These are phyloP conservation scores for Puccinia sorghi DNA, from an alignment of 1,284 basidiomycete genomes.

Conservation along the genomic window DNA sequence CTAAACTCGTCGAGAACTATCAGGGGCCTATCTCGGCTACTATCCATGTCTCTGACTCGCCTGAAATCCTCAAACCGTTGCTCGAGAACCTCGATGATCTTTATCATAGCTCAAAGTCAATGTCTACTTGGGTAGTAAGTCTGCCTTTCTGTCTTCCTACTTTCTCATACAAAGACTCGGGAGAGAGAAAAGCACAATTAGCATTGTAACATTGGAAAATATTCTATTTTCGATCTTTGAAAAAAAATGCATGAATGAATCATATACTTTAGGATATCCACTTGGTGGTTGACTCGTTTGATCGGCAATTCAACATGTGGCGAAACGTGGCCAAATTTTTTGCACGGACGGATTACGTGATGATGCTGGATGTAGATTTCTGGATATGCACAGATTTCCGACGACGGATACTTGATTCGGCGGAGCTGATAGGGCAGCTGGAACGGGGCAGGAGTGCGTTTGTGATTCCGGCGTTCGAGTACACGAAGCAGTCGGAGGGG, in stretches of 20 bases:
- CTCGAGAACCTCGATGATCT: constrained; percentile 37
- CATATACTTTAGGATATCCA: constrained; percentile 72
- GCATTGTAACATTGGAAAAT: constrained; percentile 62
- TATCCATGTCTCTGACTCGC: constrained; percentile 65
- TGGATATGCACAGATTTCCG: constrained; percentile 76
- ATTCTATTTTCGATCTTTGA: not conserved
- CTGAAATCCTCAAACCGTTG: constrained; percentile 9
- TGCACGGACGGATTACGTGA: constrained; percentile 74
- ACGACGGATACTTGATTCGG: constrained; percentile 61
- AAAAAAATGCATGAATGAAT: constrained; percentile 57
- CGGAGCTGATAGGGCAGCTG: constrained; percentile 60
- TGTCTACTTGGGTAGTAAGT: constrained; percentile 49
- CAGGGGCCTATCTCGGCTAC: constrained; percentile 78
- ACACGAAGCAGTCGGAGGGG: constrained; percentile 67
- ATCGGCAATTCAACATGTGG: constrained; percentile 81
- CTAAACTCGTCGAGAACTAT: constrained; percentile 70
- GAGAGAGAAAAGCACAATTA: constrained; percentile 58
- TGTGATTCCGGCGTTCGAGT: constrained; percentile 78
- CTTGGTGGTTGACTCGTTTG: constrained; percentile 76
- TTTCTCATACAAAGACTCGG: constrained; percentile 60
- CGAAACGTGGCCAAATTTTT: constrained; percentile 77
- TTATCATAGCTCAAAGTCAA: constrained; percentile 33
- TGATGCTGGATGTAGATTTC: constrained; percentile 87
- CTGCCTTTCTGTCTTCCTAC: not conserved
- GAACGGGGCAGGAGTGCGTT: constrained; percentile 67